Conservation (phyloP, 2,329 filamentous ascomycete genomes). For the Xylariaceae sp. region DNA sequence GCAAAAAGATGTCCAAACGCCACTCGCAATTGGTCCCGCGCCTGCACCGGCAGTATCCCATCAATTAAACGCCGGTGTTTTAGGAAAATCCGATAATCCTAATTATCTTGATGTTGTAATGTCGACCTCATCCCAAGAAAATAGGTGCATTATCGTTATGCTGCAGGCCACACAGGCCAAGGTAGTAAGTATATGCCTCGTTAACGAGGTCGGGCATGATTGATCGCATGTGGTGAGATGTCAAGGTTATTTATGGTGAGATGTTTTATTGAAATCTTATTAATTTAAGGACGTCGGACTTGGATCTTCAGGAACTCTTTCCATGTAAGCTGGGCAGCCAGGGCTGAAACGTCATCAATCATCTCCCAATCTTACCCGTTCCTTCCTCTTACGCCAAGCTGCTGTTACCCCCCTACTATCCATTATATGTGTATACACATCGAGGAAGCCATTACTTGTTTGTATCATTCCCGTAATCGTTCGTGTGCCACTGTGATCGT, state of each 20-base stretch:
- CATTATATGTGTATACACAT: background rate
- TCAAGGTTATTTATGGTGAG: background rate
- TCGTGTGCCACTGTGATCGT: constrained; percentile 6
- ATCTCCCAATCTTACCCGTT: background rate
- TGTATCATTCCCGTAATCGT: background rate
- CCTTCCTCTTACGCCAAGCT: background rate
- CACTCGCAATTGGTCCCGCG: background rate
- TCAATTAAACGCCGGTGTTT: background rate
- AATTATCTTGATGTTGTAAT: background rate
- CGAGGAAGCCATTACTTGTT: background rate
- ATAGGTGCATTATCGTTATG: background rate
- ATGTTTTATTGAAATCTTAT: background rate
- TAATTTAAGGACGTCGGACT: background rate
- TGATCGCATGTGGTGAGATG: background rate
- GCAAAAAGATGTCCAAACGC: background rate
- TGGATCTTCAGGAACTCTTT: constrained; percentile 8
- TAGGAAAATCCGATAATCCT: background rate
- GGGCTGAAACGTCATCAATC: background rate
- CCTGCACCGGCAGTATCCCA: background rate
- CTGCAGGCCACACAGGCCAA: background rate
- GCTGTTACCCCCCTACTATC: too few species aligned
- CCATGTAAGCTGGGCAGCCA: background rate
- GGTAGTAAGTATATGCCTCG: too few species aligned
- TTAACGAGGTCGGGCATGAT: too few species aligned
- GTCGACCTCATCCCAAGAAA: background rate